phyloP scores from a whole-genome alignment of 2,329 filamentous ascomycete species.

The Cytospora mali region DNA sequence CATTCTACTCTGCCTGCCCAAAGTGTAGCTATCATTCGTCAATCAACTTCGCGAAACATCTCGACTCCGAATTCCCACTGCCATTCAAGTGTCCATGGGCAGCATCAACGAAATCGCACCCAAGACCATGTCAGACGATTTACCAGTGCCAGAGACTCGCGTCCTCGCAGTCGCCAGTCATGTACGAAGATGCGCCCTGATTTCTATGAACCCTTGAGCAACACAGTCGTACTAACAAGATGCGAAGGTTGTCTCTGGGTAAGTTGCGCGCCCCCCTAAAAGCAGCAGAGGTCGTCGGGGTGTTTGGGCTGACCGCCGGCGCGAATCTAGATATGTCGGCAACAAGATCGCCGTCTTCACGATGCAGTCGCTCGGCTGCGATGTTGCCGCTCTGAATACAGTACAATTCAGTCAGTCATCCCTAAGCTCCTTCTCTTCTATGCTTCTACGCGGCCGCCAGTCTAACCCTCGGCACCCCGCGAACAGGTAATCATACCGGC shows the following conservation, averaged over 20 bases:
- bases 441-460: not conserved
- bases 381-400: conserved; percentile 92
- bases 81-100: conserved; percentile 4
- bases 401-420: conserved; percentile 85
- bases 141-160: conserved; percentile 58
- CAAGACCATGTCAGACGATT: conserved; percentile 43
- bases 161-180: conserved; percentile 92
- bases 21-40: not conserved
- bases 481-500: conserved; percentile 87
- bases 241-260: conserved; percentile 49
- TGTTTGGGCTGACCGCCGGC: conserved; percentile 19
- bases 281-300: not conserved
- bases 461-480: conserved; percentile 12
- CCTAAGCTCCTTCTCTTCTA: not conserved
- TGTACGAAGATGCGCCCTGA: conserved; percentile 60
- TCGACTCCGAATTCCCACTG: not conserved
- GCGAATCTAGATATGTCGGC: conserved; percentile 76
- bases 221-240: conserved; percentile 30
- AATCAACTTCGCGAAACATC: not conserved
- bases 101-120: conserved; percentile 11
- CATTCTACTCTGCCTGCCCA: no score
- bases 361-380: conserved; percentile 90
- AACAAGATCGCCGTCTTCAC: conserved; percentile 97
- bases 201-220: conserved; percentile 28
- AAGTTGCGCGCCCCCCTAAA: conserved; percentile 27